Evolutionary conservation across 2,329 filamentous ascomycete genomes (phyloP).

Genomic region (Fusarium veterinarium): DNA sequence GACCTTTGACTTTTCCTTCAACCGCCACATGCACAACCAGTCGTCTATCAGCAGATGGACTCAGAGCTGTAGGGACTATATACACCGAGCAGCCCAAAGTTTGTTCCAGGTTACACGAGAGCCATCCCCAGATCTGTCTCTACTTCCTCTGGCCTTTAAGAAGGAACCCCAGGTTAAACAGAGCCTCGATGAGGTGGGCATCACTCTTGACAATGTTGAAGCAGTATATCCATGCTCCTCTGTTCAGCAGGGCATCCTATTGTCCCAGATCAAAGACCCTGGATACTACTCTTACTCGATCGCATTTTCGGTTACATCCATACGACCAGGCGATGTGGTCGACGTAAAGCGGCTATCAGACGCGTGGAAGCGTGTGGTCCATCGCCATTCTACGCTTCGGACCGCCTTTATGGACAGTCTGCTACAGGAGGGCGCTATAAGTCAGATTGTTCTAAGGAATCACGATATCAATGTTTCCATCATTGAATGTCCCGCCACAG

Average conservation of each 20-base stretch:
- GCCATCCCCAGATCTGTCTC: background rate
- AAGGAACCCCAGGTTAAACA: background rate
- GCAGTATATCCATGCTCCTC: constrained; percentile 36
- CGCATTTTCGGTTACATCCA: constrained; percentile 11
- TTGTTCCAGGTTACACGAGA: background rate
- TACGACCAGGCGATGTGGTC: background rate
- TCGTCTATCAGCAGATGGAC: background rate
- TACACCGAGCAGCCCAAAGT: background rate
- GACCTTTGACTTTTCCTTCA: constrained; percentile 22
- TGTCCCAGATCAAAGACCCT: constrained; percentile 33
- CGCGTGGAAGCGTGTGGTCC: constrained; percentile 37
- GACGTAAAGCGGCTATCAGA: constrained; percentile 12
- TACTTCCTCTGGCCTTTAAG: constrained; percentile 19
- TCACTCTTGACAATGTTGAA: constrained; percentile 9
- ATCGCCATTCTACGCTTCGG: constrained; percentile 39
- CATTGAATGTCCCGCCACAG: background rate
- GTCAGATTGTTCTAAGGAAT: constrained; percentile 37
- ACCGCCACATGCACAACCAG: constrained; percentile 13
- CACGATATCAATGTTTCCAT: background rate
- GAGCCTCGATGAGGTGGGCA: background rate
- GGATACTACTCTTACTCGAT: constrained; percentile 38
- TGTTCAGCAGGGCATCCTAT: constrained; percentile 38
- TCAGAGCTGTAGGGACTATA: background rate
- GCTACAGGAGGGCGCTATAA: constrained; percentile 10
- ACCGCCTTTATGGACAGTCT: constrained; percentile 35